A percentile compares a stretch with the other conserved stretches of the same genome.
phyloP scores from a whole-genome alignment of 805 yeast genomes.

The Priceomyces fermenticarens region DNA sequence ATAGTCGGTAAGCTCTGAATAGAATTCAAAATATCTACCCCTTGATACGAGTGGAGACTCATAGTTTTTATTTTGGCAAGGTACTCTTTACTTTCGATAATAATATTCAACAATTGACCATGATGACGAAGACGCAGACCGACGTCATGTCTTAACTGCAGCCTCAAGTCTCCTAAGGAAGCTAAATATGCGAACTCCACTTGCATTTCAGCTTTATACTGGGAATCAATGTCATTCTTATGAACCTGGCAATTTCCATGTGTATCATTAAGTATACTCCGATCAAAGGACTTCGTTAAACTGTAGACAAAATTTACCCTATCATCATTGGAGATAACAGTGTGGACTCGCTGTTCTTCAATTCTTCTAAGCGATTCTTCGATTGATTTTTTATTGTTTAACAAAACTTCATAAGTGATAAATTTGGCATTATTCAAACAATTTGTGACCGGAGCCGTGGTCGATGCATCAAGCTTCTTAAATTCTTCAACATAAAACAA shows the following conservation, averaged over 20 bases:
- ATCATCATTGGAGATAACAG: neutral
- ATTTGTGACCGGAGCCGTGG: conserved; percentile 21
- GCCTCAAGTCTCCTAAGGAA: neutral
- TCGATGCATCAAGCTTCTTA: conserved; percentile 29
- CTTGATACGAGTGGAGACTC: neutral
- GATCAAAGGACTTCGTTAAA: neutral
- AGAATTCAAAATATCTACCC: neutral
- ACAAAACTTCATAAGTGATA: conserved; percentile 13
- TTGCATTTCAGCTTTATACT: neutral
- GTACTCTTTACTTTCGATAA: conserved; percentile 2
- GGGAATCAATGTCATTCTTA: neutral
- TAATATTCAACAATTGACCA: conserved; percentile 1
- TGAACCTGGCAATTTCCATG: neutral
- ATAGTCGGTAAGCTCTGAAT: conserved; percentile 8
- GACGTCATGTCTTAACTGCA: too few relatives aligned
- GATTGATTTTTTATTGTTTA: neutral
- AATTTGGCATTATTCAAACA: conserved; percentile 14
- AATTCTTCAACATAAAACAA: conserved; percentile 54
- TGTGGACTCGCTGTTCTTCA: neutral
- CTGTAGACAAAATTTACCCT: neutral
- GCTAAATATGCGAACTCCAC: conserved; percentile 1
- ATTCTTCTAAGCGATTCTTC: neutral
- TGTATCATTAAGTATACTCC: too few relatives aligned
- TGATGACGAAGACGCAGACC: neutral
- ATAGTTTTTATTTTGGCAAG: neutral